Evolutionary conservation across 2,329 filamentous ascomycete species (phyloP).

Genomic region (Colletotrichum liaoningense): DNA sequence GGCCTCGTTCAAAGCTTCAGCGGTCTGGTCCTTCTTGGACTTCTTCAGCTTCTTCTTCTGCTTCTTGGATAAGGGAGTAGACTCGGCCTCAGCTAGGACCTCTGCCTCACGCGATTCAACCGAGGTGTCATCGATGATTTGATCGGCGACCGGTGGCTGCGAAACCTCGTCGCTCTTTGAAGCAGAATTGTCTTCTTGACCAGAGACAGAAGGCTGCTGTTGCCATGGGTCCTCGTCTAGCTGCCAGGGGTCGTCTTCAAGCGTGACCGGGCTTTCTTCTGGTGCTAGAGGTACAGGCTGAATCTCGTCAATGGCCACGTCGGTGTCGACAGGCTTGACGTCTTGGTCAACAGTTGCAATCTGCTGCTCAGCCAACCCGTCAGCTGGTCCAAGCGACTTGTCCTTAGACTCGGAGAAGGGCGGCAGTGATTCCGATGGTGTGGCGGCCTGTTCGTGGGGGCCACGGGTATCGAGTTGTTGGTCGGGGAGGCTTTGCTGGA

Average conservation of each 20-base stretch:
- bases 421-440: not conserved
- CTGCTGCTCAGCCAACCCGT: not conserved
- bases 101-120: not conserved
- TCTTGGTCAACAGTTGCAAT: not conserved
- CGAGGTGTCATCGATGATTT: not conserved
- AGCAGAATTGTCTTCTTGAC: not conserved
- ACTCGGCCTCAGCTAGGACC: not conserved
- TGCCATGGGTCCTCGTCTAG: not conserved
- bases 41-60: conserved; percentile 40
- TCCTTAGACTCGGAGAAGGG: not conserved
- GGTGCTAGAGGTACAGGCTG: not conserved
- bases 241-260: not conserved
- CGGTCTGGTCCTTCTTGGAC: conserved; percentile 31
- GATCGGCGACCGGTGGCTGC: not conserved
- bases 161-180: not conserved
- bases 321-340: not conserved
- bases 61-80: conserved; percentile 34
- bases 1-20: conserved; percentile 6
- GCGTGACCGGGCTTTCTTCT: not conserved
- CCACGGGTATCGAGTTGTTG: not conserved
- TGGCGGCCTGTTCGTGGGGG: not conserved
- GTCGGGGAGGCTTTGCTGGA: not conserved
- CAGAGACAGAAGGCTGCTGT: not conserved
- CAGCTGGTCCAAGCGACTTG: not conserved
- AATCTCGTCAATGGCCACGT: not conserved